phyloP scores from a whole-genome alignment of 495 filamentous ascomycete species.

The Neurospora sp. region DNA sequence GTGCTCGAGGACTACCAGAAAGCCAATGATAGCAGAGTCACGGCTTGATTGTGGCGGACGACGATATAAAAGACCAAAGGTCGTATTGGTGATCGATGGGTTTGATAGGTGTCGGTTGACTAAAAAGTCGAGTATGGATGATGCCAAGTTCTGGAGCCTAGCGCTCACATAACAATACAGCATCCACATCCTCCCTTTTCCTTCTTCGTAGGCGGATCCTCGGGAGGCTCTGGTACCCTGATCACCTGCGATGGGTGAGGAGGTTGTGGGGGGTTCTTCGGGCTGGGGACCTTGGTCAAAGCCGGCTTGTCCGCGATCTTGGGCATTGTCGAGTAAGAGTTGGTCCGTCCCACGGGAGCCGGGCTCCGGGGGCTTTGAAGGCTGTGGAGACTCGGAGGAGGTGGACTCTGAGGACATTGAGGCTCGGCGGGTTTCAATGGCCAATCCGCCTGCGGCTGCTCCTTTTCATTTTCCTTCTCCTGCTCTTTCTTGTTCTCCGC shows the following conservation, averaged over 20 bases:
- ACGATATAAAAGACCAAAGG: not conserved
- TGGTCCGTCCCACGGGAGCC: slow-evolving; percentile 31
- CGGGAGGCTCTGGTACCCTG: slow-evolving; percentile 26
- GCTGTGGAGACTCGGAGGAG: not conserved
- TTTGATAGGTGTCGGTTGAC: not conserved
- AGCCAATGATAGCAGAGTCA: not conserved
- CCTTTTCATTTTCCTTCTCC: slow-evolving; percentile 28
- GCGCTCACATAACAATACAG: slow-evolving; percentile 43
- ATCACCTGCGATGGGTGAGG: slow-evolving; percentile 12
- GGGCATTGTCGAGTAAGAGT: slow-evolving; percentile 50
- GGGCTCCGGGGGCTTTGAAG: slow-evolving; percentile 19
- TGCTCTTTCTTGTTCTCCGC: slow-evolving; percentile 12
- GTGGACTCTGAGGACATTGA: slow-evolving; percentile 11
- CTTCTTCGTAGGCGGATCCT: slow-evolving; percentile 28
- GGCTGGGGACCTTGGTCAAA: slow-evolving; percentile 29
- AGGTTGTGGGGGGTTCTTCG: slow-evolving; percentile 21
- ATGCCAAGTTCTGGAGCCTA: not conserved
- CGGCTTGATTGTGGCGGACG: not conserved
- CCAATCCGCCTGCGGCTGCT: slow-evolving; percentile 33
- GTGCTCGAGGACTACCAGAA: not conserved
- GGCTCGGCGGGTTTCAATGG: slow-evolving; percentile 29
- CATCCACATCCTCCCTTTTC: slow-evolving; percentile 42
- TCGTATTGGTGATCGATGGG: not conserved
- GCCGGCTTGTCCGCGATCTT: slow-evolving; percentile 37
- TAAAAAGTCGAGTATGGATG: not conserved